Evolutionary conservation across 2,329 filamentous ascomycete species (phyloP).

Genomic region (Ophiostoma montium): DNA sequence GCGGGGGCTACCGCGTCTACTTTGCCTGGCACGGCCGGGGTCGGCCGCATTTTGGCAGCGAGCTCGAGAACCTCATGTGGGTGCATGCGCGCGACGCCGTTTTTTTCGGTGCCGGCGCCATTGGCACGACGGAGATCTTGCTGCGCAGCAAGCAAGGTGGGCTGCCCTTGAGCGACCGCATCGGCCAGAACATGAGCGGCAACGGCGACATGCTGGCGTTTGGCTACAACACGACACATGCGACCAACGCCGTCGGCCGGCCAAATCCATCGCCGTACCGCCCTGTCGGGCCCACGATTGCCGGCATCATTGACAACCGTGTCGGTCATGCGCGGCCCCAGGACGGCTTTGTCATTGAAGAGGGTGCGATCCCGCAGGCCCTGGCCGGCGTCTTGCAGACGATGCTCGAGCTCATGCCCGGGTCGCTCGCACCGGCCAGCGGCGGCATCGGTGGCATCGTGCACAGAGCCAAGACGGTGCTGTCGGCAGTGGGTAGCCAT

Average conservation of each 20-base stretch:
- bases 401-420: slow-evolving; percentile 40
- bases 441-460: slow-evolving; percentile 17
- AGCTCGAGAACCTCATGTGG: slow-evolving; percentile 50
- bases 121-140: slow-evolving; percentile 53
- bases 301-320: slow-evolving; percentile 46
- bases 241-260: slow-evolving; percentile 41
- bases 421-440: slow-evolving; percentile 20
- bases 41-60: slow-evolving; percentile 38
- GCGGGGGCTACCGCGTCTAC: slow-evolving; percentile 51
- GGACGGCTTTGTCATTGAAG: slow-evolving; percentile 50
- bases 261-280: slow-evolving; percentile 33
- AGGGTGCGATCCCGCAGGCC: slow-evolving; percentile 45
- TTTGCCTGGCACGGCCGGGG: slow-evolving; percentile 50
- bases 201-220: slow-evolving; percentile 55
- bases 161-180: slow-evolving; percentile 38
- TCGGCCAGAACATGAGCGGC: slow-evolving; percentile 48
- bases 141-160: slow-evolving; percentile 46
- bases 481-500: slow-evolving; percentile 36
- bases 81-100: slow-evolving; percentile 50
- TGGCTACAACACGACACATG: slow-evolving; percentile 45
- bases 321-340: slow-evolving; percentile 36
- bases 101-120: slow-evolving; percentile 50
- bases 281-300: slow-evolving; percentile 48
- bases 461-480: slow-evolving; percentile 29
- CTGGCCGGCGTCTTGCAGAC: slow-evolving; percentile 41